Base-by-base conservation (phyloP, 2,329 filamentous ascomycete species). In the Myriosclerotinia scirpicola region DNA sequence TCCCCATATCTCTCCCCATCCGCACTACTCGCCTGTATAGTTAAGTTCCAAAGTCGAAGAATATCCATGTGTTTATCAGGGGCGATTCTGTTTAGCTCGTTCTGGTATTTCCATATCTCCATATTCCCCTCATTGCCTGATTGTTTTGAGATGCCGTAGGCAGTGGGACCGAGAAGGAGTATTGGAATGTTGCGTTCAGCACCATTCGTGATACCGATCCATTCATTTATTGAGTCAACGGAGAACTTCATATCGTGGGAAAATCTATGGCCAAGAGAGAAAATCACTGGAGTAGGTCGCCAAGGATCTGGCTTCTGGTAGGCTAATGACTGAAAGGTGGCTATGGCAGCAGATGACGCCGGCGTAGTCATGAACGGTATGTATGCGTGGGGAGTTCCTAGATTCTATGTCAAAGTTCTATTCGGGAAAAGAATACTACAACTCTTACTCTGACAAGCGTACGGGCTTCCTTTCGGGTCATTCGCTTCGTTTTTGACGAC, bases 41-140 rank as follows among this genome's bases (percentile, higher is more conserved):
- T 81, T 61, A 79, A 71, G 71, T 81, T 81, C 69, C 78, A 81
- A 76, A 81, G 76, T 12, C 76, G 76, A 62, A 82, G 69, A 22
- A 78, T 71, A 60, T 81, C 80, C 66, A 81, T 73, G 26, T 77
- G 76, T 66, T 75, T 76, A 8, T 72, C 70, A 26, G 69, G 73
- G 1, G 79, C 79, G 34, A 76, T 53, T 70, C 67, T 44, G 63
- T 22, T 69, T 46, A 79, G 75, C 59, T 78, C 74, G 9, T 76
- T 67, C 8, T 76, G 58, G 67, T 78, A 81, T 54, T 78, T 75
- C 79, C 78, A 80, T 17, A 78, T 53, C 14, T 54, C 67, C 22
- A 62, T 48, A 44, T 70, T 70, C 22, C 53, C 65, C 3, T 54
- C 60, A 3, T 66, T 68, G 8, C 38, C 44, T 38, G 62, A 15